Conservation (phyloP, 176 grass and related monocot species). For the Avena insularis region DNA sequence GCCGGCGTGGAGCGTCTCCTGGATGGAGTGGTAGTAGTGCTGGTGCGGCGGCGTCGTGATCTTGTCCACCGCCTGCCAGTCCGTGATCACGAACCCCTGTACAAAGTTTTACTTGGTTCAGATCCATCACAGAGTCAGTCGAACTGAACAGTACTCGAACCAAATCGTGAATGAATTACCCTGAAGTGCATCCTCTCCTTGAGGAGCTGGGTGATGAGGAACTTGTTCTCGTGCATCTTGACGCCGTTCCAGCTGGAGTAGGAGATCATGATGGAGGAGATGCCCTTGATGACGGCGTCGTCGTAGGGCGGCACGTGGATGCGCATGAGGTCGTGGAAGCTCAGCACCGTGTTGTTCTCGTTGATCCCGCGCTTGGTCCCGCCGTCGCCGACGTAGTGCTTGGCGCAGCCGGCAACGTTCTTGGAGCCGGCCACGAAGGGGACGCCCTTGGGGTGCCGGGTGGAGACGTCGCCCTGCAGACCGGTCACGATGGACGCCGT, state of each 20-base stretch:
- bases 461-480: conserved; percentile 67
- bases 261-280: conserved; percentile 80
- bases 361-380: conserved; percentile 71
- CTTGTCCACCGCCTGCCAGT: conserved; percentile 82
- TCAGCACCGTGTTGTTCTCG: conserved; percentile 78
- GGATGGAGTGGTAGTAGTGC: conserved; percentile 80
- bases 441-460: conserved; percentile 55
- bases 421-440: conserved; percentile 66
- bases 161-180: conserved; percentile 34
- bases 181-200: conserved; percentile 72
- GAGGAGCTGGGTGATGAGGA: conserved; percentile 75
- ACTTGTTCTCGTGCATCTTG: conserved; percentile 86
- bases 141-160: too few species aligned
- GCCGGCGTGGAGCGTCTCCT: conserved; percentile 71
- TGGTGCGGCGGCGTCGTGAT: conserved; percentile 58
- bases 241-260: conserved; percentile 88
- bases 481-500: conserved; percentile 62
- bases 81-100: conserved; percentile 82
- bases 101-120: neutral
- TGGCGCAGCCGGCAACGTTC: conserved; percentile 89
- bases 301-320: conserved; percentile 92
- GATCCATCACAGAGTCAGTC: too few species aligned
- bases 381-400: conserved; percentile 92
- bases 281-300: conserved; percentile 69
- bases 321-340: conserved; percentile 67